Evolutionary conservation across 2,329 filamentous ascomycete genomes (phyloP), one percentile per base, ranked within the genome.

Genomic region (Talaromyces rugulosus): DNA sequence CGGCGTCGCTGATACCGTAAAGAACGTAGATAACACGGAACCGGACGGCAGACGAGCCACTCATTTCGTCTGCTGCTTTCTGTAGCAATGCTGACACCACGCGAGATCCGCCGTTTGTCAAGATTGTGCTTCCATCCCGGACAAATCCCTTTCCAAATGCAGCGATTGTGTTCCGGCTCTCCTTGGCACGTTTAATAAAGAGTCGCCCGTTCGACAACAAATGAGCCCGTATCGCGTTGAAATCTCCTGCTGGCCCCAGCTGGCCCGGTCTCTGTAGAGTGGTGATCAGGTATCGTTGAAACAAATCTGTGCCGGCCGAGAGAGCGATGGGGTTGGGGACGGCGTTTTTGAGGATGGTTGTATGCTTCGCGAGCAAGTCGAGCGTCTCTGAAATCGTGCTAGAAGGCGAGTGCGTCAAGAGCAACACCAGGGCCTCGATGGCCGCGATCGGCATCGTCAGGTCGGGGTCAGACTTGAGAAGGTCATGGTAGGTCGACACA

Each of bases 381-480:
- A 98, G 89, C 40, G 94, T 97, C 81, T 99, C 95, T 78, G 90
- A 94, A 70, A 96, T 91, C 62, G 95, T 99, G 27, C 88, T 90
- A 6, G 92, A 89, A 65, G 88, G 87, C 53, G 88, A 90, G 66
- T 89, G 85, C 71, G 89, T 88, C 63, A 98, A 89, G 64, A 95
- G 89, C 72, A 89, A 87, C 68, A 98, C 95, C 63, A 99, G 84
- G 31, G 92, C 88, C 79, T 96, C 91, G 73, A 96, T 96, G 63
- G 93, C 92, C 23, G 95, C 95, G 60, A 99, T 91, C 65, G 95
- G 93, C 86, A 96, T 97, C 40, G 94, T 97, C 59, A 98, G 84
- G 65, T 96, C 91, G 11, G 89, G 84, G 74, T 98, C 92, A 58
- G 85, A 82, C 62, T 72, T 72, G 63, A 90, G 83, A 56, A 90